Evolutionary conservation across 2,329 filamentous ascomycete genomes (phyloP).

Genomic region (Podosphaera leucotricha): DNA sequence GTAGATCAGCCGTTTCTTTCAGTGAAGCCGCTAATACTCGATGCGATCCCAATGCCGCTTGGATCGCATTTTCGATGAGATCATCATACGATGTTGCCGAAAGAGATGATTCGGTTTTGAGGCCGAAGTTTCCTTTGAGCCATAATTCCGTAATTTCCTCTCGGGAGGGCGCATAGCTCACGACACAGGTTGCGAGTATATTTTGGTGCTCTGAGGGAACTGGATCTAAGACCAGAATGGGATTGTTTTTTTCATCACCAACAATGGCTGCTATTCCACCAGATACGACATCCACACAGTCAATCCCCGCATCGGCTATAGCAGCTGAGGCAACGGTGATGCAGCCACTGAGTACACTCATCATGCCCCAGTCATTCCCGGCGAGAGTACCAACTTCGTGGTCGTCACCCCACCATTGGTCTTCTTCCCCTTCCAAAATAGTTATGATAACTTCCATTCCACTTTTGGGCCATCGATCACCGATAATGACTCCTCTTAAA

Average conservation of each 20-base stretch:
- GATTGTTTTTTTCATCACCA: conserved; percentile 15
- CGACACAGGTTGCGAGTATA: conserved; percentile 63
- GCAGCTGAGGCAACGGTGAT: conserved; percentile 87
- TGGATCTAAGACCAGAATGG: conserved; percentile 49
- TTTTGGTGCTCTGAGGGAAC: conserved; percentile 56
- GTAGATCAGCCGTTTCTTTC: conserved; percentile 27
- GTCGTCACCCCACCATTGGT: conserved; percentile 38
- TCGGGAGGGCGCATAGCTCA: conserved; percentile 65
- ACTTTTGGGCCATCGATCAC: conserved; percentile 94
- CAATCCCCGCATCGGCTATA: conserved; percentile 82
- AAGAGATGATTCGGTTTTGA: conserved; percentile 13
- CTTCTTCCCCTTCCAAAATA: conserved; percentile 79
- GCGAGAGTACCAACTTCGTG: conserved; percentile 24
- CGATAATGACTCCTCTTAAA: conserved; percentile 69
- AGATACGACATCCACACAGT: conserved; percentile 74
- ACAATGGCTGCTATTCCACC: conserved; percentile 77
- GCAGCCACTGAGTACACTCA: conserved; percentile 78
- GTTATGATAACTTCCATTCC: conserved; percentile 89
- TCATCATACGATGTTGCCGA: conserved; percentile 23
- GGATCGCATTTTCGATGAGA: conserved; percentile 37
- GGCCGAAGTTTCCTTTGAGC: conserved; percentile 51
- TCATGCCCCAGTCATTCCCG: conserved; percentile 57
- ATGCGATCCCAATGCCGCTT: conserved; percentile 34
- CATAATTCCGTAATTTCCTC: conserved; percentile 91
- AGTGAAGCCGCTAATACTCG: conserved; percentile 36